Base-by-base conservation (phyloP, 2,329 filamentous ascomycete species). In the Orbilia brochopaga region DNA sequence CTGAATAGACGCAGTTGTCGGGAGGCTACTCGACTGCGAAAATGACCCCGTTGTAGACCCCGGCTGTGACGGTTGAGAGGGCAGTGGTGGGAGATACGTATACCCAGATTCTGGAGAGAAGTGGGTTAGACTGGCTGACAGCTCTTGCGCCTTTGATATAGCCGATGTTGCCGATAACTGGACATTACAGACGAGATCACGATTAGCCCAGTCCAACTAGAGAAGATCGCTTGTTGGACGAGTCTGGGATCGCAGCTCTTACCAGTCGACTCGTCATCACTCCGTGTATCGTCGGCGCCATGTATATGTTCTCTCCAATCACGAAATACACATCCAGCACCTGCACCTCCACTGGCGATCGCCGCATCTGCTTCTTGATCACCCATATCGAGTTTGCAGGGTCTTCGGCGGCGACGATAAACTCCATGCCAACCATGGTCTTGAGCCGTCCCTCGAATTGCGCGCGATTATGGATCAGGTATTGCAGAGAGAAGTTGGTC, bases 361-460 rank as follows among this genome's bases (percentile, higher is more conserved):
- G 82, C 55, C 87, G 81, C 42, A 83, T 86, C 79, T 89, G 87
- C 80, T 89, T 89, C 76, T 86, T 84, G 75, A 89, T 88, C 40
- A 88, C 85, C 87, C 87, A 89, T 17, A 89, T 85, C 76, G 83
- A 86, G 79, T 88, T 85, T 37, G 86, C 86, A 1, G 87, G 87
- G 50, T 73, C 69, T 75, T 87, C 85, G 77, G 88, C 85, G 50
- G 85, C 85, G 57, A 89, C 86, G 46, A 88, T 82, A 77, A 87
- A 89, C 79, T 89, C 87, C 54, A 88, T 80, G 1, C 87, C 87
- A 0, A 84, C 83, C 87, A 88, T 88, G 66, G 84, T 85, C 74
- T 83, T 83, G 44, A 89, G 79, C 24, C 85, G 85, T 6, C 81
- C 83, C 77, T 89, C 87, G 72, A 89, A 88, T 6, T 83, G 81